Conservation (phyloP, 2,329 filamentous ascomycete species). For the Paracorniculantispora psalliotae region DNA sequence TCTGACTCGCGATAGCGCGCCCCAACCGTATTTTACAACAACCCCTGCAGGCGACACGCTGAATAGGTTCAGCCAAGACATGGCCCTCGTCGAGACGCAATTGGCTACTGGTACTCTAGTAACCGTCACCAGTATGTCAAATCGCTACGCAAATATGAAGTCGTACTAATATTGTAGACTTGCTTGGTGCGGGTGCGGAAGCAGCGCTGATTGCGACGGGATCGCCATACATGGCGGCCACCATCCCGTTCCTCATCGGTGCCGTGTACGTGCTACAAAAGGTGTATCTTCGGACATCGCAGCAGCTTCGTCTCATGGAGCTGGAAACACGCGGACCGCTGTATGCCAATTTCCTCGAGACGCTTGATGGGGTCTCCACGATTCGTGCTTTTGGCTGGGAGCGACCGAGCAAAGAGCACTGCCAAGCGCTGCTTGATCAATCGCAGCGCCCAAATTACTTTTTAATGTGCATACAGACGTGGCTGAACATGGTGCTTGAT, state of each 20-base stretch:
- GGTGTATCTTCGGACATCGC: conserved; percentile 28
- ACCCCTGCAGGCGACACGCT: conserved; percentile 31
- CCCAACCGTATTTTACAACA: conserved; percentile 30
- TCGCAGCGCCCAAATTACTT: conserved; percentile 34
- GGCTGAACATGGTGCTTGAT: conserved; percentile 45
- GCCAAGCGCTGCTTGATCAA: conserved; percentile 27
- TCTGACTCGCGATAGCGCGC: conserved; percentile 21
- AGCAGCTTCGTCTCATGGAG: conserved; percentile 27
- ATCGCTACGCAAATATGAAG: conserved; percentile 27
- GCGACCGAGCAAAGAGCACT: conserved; percentile 18
- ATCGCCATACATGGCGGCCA: conserved; percentile 40
- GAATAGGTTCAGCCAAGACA: conserved; percentile 37
- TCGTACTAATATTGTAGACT: conserved; percentile 21
- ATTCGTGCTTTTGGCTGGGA: conserved; percentile 34
- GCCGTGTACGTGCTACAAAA: conserved; percentile 24
- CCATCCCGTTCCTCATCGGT: conserved; percentile 35
- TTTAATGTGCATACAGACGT: conserved; percentile 44
- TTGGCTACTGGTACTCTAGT: conserved; percentile 3
- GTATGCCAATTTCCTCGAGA: conserved; percentile 25
- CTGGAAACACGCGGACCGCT: conserved; percentile 27
- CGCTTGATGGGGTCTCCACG: conserved; percentile 20
- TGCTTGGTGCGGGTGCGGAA: conserved; percentile 22
- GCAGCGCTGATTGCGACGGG: conserved; percentile 39
- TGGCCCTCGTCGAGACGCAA: conserved; percentile 17
- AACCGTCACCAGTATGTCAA: conserved; percentile 16